Base-by-base conservation (phyloP, 1,284 basidiomycete species). In the Puccinia polysora region DNA sequence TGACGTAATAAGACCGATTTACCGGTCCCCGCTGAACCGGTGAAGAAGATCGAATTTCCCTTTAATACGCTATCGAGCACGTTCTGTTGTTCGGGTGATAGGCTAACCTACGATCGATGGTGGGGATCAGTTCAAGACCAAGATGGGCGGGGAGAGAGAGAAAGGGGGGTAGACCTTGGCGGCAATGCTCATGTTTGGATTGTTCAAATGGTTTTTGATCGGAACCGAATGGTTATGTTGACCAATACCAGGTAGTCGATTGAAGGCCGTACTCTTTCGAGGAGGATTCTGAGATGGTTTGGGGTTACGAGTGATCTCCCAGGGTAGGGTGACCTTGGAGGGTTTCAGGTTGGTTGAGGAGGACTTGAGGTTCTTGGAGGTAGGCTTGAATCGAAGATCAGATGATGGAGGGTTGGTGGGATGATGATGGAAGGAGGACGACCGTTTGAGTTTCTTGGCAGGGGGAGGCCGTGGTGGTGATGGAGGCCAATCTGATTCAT, bases 1-100 rank as follows among this genome's bases (percentile, higher is more conserved):
- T 93, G 89, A 4, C 90, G 85, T n/a, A 97, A 83, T 1, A 97
- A 83, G 3, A 97, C 90, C 0, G 93, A 96, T 81, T 97, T 97
- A 60, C 94, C 94, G 8, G 94, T 96, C 68, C 92, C 92, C 89
- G 75, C 95, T 82, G 90, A 93, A 28, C 96, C 95, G 0, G 95
- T 98, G 81, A 97, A 98, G 78, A 98, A 98, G n/a, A 97, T 79
- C 76, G 87, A 95, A 67, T 87, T 81, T 2, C 86, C 86, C 32
- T 87, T 80, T 0, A 91, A 89, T 3, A 95, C 85, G 71, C 81
- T 74, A 73, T 85, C 83, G 73, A 95, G 81, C 53, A 97, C 90
- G 75, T 88, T 85, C 67, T 83, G 86, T 80, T 97, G 93, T 78
- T 96, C 92, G 71, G 84, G 81, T 78, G 90, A 93, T 73, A 97